Conservation (phyloP, 768 basidiomycete species). For the Panaeolus cyanescens region DNA sequence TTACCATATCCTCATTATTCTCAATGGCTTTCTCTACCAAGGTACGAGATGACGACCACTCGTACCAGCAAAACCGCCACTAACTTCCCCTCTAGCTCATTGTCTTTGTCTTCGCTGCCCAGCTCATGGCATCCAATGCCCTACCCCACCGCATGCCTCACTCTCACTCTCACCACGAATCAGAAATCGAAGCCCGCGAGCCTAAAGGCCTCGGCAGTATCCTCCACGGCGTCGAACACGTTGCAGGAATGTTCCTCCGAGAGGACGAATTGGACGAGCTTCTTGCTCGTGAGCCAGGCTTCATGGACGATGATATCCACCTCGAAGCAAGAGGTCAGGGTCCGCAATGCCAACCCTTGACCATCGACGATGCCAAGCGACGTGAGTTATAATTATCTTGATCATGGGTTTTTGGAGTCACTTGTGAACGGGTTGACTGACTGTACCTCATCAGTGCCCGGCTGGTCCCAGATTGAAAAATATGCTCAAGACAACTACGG, state of each 20-base stretch:
- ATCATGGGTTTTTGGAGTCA: no score
- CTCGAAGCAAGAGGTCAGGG: neutral
- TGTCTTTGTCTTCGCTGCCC: neutral
- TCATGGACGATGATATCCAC: neutral
- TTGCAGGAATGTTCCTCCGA: neutral
- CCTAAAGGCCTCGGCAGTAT: neutral
- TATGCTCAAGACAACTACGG: constrained; percentile 16
- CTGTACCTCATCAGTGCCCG: constrained; percentile 7
- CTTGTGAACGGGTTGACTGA: neutral
- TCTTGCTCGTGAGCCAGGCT: neutral
- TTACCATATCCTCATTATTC: neutral
- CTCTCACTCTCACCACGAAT: neutral
- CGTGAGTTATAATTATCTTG: neutral
- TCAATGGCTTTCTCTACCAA: neutral
- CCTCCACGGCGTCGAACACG: neutral
- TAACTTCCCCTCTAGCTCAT: neutral
- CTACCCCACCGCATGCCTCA: neutral
- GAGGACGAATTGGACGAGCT: neutral
- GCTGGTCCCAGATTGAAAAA: constrained; percentile 11
- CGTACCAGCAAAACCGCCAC: neutral
- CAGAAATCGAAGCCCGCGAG: neutral
- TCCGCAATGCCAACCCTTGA: neutral
- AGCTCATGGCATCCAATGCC: neutral
- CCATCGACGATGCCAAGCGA: neutral
- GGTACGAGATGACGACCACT: neutral